A percentile compares a stretch with the other conserved stretches of the same genome.
Evolutionary conservation across 2,329 filamentous ascomycete species (phyloP).

Genomic region (Paracorniculantispora psalliotae): DNA sequence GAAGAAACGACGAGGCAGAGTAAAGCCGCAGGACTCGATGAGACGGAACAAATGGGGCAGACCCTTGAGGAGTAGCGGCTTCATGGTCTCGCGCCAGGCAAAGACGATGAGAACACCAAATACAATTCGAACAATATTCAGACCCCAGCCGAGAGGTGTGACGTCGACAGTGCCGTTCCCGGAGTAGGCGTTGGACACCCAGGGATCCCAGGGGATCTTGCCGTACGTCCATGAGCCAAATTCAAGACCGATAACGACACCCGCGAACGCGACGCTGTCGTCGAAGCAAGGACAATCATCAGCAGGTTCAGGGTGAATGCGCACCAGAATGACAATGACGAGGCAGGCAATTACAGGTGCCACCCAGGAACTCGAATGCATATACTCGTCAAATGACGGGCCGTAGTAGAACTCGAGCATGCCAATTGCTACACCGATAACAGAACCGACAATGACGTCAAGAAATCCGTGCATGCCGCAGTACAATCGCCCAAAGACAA

Average conservation of each 20-base stretch:
- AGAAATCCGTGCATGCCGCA: constrained; percentile 98
- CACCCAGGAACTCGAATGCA: constrained; percentile 60
- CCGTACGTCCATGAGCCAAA: constrained; percentile 79
- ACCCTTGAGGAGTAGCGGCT: constrained; percentile 70
- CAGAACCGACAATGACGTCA: constrained; percentile 77
- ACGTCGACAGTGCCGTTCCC: constrained; percentile 58
- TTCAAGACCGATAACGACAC: constrained; percentile 80
- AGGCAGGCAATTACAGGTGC: constrained; percentile 60
- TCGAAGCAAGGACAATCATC: constrained; percentile 98
- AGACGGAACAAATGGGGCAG: constrained; percentile 85
- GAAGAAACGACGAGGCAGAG: constrained; percentile 85
- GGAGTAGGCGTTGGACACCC: constrained; percentile 38
- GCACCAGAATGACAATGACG: constrained; percentile 68
- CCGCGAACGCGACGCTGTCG: constrained; percentile 89
- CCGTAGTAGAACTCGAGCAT: constrained; percentile 57
- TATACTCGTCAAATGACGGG: constrained; percentile 62
- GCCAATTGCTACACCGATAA: constrained; percentile 65
- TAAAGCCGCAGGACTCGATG: constrained; percentile 73
- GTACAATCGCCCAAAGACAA: constrained; percentile 86
- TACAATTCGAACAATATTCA: constrained; percentile 62
- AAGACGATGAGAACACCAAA: constrained; percentile 82
- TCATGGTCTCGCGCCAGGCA: constrained; percentile 84
- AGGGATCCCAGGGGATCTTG: constrained; percentile 42
- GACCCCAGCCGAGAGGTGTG: constrained; percentile 58
- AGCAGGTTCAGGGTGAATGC: constrained; percentile 90